phyloP scores from a whole-genome alignment of 1,284 basidiomycete species.

The Anthracocystis panici-leucophaei region DNA sequence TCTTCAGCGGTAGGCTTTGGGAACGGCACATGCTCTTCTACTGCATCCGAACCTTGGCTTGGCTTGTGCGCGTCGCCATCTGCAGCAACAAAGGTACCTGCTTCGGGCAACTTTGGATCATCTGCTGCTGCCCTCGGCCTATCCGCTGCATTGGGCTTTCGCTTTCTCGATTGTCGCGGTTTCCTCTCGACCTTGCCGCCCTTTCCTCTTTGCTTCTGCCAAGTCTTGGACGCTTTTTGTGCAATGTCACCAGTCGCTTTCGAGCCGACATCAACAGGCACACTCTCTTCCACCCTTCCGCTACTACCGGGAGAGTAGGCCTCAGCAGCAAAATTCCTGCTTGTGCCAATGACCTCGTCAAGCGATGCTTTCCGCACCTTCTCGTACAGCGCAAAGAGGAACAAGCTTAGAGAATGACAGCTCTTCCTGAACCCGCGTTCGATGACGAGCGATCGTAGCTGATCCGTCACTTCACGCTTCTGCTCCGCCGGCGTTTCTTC shows the following conservation, averaged over 20 bases:
- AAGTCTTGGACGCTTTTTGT: neutral
- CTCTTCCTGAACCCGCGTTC: slow-evolving; percentile 18
- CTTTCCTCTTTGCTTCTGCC: slow-evolving; percentile 5
- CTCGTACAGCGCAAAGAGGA: slow-evolving; percentile 9
- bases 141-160: neutral
- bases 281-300: neutral
- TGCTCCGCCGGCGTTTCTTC: slow-evolving; percentile 1
- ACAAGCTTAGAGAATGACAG: neutral
- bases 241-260: neutral
- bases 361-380: neutral
- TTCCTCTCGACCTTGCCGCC: neutral
- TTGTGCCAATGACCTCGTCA: neutral
- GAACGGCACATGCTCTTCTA: slow-evolving; percentile 27
- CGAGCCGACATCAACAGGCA: neutral
- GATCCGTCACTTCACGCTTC: neutral
- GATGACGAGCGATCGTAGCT: slow-evolving; percentile 17
- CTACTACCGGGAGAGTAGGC: neutral
- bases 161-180: neutral
- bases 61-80: slow-evolving; percentile 15
- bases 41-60: neutral
- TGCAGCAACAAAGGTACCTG: slow-evolving; percentile 23
- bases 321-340: neutral
- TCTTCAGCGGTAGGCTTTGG: slow-evolving; percentile 16
- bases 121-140: slow-evolving; percentile 5
- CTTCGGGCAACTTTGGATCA: slow-evolving; percentile 23